Conservation (phyloP, 345 rosid genomes). For the Mangifera indica region DNA sequence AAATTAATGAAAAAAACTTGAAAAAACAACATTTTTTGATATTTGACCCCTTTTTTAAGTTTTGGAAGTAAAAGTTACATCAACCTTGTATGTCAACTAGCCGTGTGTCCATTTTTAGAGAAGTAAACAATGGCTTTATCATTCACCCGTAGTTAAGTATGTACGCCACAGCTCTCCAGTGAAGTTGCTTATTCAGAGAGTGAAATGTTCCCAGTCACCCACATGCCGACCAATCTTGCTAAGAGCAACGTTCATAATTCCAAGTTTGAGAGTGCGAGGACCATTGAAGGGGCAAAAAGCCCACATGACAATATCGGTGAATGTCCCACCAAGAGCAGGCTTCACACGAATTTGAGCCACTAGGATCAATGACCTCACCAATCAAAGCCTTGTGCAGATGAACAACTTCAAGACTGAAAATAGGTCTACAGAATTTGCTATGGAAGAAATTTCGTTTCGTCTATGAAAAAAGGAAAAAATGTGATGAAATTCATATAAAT, state of each 20-base stretch:
- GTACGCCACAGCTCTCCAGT: conserved; percentile 67
- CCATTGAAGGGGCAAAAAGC: conserved; percentile 88
- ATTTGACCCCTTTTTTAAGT: too few species aligned
- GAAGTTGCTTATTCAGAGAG: conserved; percentile 81
- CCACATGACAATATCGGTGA: conserved; percentile 86
- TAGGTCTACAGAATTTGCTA: too few species aligned
- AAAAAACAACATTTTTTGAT: too few species aligned
- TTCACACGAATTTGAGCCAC: conserved; percentile 79
- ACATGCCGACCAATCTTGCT: conserved; percentile 75
- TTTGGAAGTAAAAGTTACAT: too few species aligned
- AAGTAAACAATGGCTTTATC: conserved; percentile 68
- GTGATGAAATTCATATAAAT: too few species aligned
- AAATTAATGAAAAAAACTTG: too few species aligned
- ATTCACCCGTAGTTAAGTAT: conserved; percentile 84
- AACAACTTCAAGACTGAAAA: too few species aligned
- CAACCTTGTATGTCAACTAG: too few species aligned
- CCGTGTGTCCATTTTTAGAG: conserved; percentile 69
- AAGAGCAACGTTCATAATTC: conserved; percentile 44
- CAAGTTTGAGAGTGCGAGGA: conserved; percentile 72
- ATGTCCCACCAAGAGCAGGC: conserved; percentile 83
- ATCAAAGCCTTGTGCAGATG: conserved; percentile 31
- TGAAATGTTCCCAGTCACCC: conserved; percentile 92
- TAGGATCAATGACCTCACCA: conserved; percentile 44
- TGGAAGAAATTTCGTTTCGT: too few species aligned
- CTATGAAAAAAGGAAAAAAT: too few species aligned